phyloP scores from a whole-genome alignment of 2,329 filamentous ascomycete genomes.

The Phoma sp. region DNA sequence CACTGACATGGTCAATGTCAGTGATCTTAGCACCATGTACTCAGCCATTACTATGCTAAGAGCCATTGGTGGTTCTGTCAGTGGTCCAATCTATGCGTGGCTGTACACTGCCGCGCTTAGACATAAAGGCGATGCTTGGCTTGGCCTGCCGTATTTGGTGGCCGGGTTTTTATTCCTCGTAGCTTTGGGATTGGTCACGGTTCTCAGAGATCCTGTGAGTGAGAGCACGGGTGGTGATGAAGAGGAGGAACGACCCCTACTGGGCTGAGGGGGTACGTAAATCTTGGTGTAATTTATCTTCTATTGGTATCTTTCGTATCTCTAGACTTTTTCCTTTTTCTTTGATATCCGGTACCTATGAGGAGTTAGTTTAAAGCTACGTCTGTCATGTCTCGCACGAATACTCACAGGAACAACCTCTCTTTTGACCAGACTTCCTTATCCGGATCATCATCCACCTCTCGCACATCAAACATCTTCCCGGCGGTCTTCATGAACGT shows the following conservation, averaged over 20 bases:
- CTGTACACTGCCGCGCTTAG: slow-evolving; percentile 21
- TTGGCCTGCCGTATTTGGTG: slow-evolving; percentile 23
- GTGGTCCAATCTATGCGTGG: slow-evolving; percentile 28
- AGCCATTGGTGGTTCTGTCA: slow-evolving; percentile 26
- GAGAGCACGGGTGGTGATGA: no score
- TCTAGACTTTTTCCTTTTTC: slow-evolving; percentile 16
- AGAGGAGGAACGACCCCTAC: no score
- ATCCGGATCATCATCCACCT: slow-evolving; percentile 59
- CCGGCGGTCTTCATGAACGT: slow-evolving; percentile 60
- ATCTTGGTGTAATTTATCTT: not conserved
- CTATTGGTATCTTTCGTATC: not conserved
- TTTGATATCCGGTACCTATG: slow-evolving; percentile 32
- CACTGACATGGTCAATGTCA: slow-evolving; percentile 24
- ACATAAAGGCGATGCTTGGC: slow-evolving; percentile 2
- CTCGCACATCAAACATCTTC: slow-evolving; percentile 58
- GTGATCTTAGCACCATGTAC: slow-evolving; percentile 24
- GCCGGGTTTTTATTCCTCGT: slow-evolving; percentile 17
- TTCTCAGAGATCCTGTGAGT: no score
- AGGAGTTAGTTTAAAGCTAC: not conserved
- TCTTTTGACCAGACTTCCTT: slow-evolving; percentile 55
- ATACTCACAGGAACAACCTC: slow-evolving; percentile 58
- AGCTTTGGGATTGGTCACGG: not conserved
- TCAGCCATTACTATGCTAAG: slow-evolving; percentile 31
- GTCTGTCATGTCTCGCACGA: no score
- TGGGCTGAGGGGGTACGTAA: no score